Evolutionary conservation across 2,329 filamentous ascomycete genomes (phyloP), one percentile per base, ranked within the genome.

Genomic region (Colletotrichum sp.): DNA sequence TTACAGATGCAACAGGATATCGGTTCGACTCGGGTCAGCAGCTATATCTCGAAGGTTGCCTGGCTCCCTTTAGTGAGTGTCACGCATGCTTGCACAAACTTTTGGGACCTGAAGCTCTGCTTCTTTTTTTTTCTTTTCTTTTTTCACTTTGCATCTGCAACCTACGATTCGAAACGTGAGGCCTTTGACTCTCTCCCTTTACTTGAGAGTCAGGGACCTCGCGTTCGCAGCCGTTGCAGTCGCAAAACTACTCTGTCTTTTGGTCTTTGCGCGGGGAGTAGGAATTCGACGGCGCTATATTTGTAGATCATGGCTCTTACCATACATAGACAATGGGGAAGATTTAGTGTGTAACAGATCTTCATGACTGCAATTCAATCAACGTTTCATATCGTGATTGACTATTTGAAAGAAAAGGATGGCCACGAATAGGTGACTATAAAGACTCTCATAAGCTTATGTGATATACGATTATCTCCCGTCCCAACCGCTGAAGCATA

Each of bases 101-200:
- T 52, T 52, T 52, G 44, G 44, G 1, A 22, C 44, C 2, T 52
- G 44, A 52, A 52, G n/a, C 44, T 1, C n/a, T 52, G 44, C 44
- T 22, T 52, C n/a, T 52, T 13, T 13, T 39, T 22, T 48, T 8
- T 7, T 6, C 3, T 22, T 6, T 12, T 7, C 2, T 44, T 11
- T 44, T 19, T 44, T 19, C 8, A 8, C 16, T 16, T 19, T n/a
- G n/a, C 6, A 2, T 19, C 44, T 52, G n/a, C 44, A 52, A 48
- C 3, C 1, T 0, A n/a, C 39, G 6, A 19, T n/a, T n/a, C 19
- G 39, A 0, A 48, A 4, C 9, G 19, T 1, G 19, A 0, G 19
- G 39, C 9, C 9, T n/a, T 19, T 48, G 19, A 48, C 39, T 48
- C 39, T 48, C 39, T 48, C 39, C 39, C 9, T 48, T 48, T 48